Conservation (phyloP, 768 basidiomycete genomes). For the Boletus vermiculosoides region DNA sequence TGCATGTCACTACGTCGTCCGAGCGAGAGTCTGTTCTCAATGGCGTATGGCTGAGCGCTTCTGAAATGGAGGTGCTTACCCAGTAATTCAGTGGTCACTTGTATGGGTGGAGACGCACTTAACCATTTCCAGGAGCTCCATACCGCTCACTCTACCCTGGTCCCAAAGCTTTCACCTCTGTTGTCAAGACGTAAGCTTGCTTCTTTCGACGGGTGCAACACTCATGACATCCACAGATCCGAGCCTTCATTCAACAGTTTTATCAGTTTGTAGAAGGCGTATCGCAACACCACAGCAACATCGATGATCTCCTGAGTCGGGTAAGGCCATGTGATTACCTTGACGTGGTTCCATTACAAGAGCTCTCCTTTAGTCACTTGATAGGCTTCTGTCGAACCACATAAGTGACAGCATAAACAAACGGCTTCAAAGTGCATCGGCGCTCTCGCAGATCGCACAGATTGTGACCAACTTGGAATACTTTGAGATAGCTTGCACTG, state of each 20-base stretch:
- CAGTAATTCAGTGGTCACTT: conserved; percentile 38
- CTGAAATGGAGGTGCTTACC: conserved; percentile 58
- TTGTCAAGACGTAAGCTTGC: conserved; percentile 71
- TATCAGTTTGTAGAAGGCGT: conserved; percentile 97
- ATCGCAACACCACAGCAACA: conserved; percentile 85
- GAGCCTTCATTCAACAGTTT: conserved; percentile 89
- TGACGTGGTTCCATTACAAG: conserved; percentile 2
- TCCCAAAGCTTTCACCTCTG: conserved; percentile 94
- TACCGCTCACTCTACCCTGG: conserved; percentile 85
- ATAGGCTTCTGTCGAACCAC: conserved; percentile 72
- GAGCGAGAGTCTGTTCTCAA: conserved; percentile 76
- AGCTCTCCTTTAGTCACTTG: conserved; percentile 62
- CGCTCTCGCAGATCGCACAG: conserved; percentile 88
- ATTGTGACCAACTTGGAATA: conserved; percentile 92
- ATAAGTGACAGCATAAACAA: conserved; percentile 76
- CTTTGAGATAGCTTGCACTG: conserved; percentile 79
- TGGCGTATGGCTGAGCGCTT: conserved; percentile 77
- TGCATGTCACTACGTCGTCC: conserved; percentile 60
- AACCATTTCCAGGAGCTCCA: conserved; percentile 44
- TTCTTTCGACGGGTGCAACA: neutral
- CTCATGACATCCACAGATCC: conserved; percentile 51
- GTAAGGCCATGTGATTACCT: conserved; percentile 39
- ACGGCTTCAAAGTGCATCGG: conserved; percentile 71
- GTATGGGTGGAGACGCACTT: neutral
- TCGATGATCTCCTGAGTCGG: conserved; percentile 88